Conservation (phyloP, 768 basidiomycete species). For the Mycena capillaripes region DNA sequence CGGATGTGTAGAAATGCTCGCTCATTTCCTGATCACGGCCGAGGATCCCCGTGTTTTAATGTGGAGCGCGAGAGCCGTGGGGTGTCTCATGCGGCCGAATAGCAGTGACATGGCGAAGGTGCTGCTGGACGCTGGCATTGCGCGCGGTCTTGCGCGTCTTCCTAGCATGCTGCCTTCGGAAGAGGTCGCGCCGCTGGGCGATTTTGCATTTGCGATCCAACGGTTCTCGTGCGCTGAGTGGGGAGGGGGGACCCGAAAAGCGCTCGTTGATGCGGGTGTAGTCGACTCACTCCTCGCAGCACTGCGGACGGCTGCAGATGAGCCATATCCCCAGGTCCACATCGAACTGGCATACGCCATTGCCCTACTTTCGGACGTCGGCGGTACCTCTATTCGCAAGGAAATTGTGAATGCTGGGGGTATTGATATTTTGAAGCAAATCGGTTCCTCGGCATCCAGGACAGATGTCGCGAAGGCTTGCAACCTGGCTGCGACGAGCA, state of each 20-base stretch:
- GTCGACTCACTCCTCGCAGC: conserved; percentile 45
- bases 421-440: conserved; percentile 41
- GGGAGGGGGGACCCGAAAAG: conserved; percentile 42
- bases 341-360: conserved; percentile 44
- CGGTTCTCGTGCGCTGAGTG: conserved; percentile 45
- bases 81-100: conserved; percentile 46
- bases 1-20: conserved; percentile 38
- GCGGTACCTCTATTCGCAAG: conserved; percentile 42
- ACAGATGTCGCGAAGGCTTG: conserved; percentile 44
- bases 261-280: conserved; percentile 44
- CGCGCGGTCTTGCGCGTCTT: conserved; percentile 41
- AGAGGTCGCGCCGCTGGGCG: conserved; percentile 41
- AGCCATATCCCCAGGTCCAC: conserved; percentile 41
- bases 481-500: conserved; percentile 41
- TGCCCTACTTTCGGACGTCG: conserved; percentile 44
- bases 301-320: conserved; percentile 42
- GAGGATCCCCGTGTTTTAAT: conserved; percentile 39
- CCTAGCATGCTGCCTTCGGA: conserved; percentile 43
- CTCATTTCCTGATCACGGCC: conserved; percentile 36
- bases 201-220: conserved; percentile 45
- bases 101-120: conserved; percentile 41
- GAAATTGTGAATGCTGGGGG: conserved; percentile 47
- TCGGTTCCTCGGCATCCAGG: conserved; percentile 27
- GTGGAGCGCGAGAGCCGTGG: conserved; percentile 41
- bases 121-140: conserved; percentile 43